Percentiles rank a stretch among this genome's conserved stretches.
Conservation (phyloP, 441 rosid genomes). For the Gossypium schwendimanii region DNA sequence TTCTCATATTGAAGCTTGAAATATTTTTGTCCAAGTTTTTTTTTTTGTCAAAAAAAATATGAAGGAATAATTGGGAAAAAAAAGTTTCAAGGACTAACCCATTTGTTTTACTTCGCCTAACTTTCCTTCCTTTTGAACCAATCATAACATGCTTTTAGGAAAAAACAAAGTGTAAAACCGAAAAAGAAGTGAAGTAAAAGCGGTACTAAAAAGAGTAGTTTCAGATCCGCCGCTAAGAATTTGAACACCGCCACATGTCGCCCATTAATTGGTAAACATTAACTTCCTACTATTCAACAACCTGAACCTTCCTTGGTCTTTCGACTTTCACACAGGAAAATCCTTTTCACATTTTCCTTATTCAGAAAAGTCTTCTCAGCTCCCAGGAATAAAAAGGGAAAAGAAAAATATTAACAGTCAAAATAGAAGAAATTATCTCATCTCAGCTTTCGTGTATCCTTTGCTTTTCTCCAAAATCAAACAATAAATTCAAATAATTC, state of each 20-base stretch:
- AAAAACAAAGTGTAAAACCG: too few species aligned
- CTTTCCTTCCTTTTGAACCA: too few species aligned
- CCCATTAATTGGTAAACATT: neutral
- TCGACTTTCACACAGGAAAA: neutral
- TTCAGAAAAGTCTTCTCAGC: conserved; percentile 6
- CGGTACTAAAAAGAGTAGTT: neutral
- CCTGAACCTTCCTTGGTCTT: neutral
- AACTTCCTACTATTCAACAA: neutral
- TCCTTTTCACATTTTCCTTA: neutral
- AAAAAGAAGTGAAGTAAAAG: too few species aligned
- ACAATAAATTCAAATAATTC: conserved; percentile 1
- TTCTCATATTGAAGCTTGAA: too few species aligned
- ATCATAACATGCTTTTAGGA: too few species aligned
- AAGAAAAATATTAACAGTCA: neutral
- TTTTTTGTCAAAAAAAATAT: too few species aligned
- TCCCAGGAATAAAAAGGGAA: neutral
- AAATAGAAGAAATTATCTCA: neutral
- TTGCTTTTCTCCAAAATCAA: conserved; percentile 2
- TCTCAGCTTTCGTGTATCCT: neutral
- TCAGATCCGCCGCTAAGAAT: neutral
- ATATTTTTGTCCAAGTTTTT: too few species aligned
- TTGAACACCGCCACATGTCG: neutral
- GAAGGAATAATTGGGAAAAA: too few species aligned
- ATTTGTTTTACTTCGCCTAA: too few species aligned
- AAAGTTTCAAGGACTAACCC: too few species aligned